phyloP scores from a whole-genome alignment of 2,329 filamentous ascomycete species.

The Botrytis galanthina region DNA sequence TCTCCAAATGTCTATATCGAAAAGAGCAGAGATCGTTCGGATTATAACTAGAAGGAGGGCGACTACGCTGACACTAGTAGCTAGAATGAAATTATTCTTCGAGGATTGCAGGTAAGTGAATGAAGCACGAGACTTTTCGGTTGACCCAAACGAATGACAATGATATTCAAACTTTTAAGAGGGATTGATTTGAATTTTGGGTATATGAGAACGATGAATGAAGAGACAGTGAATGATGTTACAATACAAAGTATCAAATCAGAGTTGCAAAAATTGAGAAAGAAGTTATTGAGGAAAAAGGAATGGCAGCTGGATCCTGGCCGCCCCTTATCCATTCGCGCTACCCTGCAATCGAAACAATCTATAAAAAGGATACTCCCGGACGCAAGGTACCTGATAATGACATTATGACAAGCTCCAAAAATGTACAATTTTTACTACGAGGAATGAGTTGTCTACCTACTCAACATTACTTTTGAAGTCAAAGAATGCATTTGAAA shows the following conservation, averaged over 20 bases:
- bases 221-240: constrained; percentile 23
- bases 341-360: constrained; percentile 30
- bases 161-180: constrained; percentile 25
- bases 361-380: constrained; percentile 36
- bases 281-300: constrained; percentile 10
- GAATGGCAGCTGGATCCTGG: constrained; percentile 21
- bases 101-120: constrained; percentile 15
- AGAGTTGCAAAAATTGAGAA: constrained; percentile 8
- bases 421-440: constrained; percentile 31
- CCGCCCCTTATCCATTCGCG: constrained; percentile 33
- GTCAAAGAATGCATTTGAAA: constrained; percentile 33
- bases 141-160: constrained; percentile 36
- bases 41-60: constrained; percentile 21
- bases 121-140: constrained; percentile 16
- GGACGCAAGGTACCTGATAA: constrained; percentile 30
- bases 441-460: constrained; percentile 29
- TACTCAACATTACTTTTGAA: constrained; percentile 9
- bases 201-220: constrained; percentile 32
- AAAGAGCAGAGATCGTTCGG: constrained; percentile 25
- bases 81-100: constrained; percentile 11
- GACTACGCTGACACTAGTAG: constrained; percentile 15
- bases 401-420: constrained; percentile 20
- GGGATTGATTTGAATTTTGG: constrained; percentile 16
- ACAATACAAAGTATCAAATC: constrained; percentile 13
- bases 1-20: constrained; percentile 26